phyloP scores from a whole-genome alignment of 441 rosid genomes.

The Adansonia grandidieri region DNA sequence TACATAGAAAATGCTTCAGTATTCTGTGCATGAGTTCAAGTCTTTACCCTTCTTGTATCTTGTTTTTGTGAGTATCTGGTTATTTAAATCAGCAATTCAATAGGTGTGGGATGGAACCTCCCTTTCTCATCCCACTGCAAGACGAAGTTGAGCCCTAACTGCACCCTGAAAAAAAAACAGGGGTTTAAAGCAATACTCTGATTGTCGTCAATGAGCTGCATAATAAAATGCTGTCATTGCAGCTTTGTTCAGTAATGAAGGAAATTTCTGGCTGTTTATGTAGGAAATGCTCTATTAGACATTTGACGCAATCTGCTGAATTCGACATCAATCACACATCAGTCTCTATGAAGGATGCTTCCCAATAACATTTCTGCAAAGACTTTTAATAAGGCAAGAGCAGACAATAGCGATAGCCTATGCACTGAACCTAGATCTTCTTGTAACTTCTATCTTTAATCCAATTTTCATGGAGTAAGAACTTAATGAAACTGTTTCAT shows the following conservation, averaged over 20 bases:
- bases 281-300: background rate
- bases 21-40: constrained; percentile 6
- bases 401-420: background rate
- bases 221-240: constrained; percentile 13
- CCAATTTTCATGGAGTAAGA: background rate
- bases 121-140: constrained; percentile 15
- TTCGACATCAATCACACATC: background rate
- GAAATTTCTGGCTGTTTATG: background rate
- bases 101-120: background rate
- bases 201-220: constrained; percentile 13
- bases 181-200: background rate
- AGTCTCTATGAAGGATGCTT: background rate
- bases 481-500: background rate
- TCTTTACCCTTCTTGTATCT: background rate
- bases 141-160: constrained; percentile 1
- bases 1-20: constrained; percentile 11
- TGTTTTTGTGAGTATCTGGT: constrained; percentile 5
- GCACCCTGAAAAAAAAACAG: background rate
- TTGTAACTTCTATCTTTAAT: background rate
- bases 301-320: background rate
- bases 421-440: constrained; percentile 13
- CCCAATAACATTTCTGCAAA: background rate
- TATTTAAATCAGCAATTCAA: background rate
- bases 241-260: background rate
- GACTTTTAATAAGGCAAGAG: background rate